Evolutionary conservation across 192 early-diverging fungal species (phyloP).

Genomic region (Powellomyces hirtus): DNA sequence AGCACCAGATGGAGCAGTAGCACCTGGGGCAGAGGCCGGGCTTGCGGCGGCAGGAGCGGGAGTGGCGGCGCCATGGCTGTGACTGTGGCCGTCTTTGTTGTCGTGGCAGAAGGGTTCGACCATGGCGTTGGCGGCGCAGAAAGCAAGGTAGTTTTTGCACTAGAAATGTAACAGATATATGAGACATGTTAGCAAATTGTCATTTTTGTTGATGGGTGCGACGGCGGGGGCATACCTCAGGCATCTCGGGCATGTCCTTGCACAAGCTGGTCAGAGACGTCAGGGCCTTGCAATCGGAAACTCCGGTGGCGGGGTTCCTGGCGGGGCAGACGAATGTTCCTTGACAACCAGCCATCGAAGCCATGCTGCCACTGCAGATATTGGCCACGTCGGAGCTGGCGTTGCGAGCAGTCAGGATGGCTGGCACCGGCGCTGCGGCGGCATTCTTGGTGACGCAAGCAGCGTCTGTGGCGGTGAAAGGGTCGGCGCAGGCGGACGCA

Average conservation of each 20-base stretch:
- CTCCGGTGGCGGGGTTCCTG: background rate
- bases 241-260: slow-evolving; percentile 9
- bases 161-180: background rate
- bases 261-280: background rate
- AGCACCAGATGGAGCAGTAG: no score
- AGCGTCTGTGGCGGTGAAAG: background rate
- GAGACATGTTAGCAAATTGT: background rate
- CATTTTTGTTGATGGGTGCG: background rate
- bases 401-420: background rate
- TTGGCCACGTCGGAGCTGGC: background rate
- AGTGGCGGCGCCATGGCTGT: background rate
- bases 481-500: background rate
- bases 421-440: background rate
- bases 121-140: background rate
- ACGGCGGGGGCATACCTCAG: background rate
- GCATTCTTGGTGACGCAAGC: background rate
- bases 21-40: background rate
- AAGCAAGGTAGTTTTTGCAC: slow-evolving; percentile 2
- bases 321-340: background rate
- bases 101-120: background rate
- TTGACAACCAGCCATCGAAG: background rate
- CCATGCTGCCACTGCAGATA: background rate
- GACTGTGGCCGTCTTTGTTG: background rate
- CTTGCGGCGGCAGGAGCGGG: background rate
- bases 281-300: background rate